A percentile compares a stretch with the other conserved stretches of the same genome.
These are phyloP conservation scores for Clitocybe nebularis DNA, from an alignment of 1,284 basidiomycete genomes.

Conservation along the genomic window DNA sequence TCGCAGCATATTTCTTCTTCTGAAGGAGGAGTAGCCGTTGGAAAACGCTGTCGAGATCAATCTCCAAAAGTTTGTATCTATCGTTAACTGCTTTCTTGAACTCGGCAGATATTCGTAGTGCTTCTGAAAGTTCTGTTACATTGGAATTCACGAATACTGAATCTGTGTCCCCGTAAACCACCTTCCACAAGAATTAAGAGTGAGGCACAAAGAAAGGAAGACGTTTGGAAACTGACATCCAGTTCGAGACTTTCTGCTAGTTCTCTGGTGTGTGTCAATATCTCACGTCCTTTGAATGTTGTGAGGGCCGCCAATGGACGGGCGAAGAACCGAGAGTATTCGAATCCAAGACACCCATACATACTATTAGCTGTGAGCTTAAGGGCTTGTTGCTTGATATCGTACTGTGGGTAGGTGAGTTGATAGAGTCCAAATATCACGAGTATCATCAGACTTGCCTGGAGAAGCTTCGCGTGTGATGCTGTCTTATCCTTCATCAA, in stretches of 20 bases:
- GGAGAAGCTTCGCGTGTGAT: slow-evolving; percentile 75
- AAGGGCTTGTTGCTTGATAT: slow-evolving; percentile 96
- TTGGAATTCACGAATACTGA: slow-evolving; percentile 99
- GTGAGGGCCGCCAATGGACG: slow-evolving; percentile 93
- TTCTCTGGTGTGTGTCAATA: slow-evolving; percentile 90
- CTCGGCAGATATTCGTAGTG: slow-evolving; percentile 86
- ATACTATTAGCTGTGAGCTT: slow-evolving; percentile 99
- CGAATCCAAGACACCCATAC: slow-evolving; percentile 99
- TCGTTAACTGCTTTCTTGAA: slow-evolving; percentile 98
- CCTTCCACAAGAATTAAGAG: slow-evolving; percentile 44
- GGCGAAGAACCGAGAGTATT: slow-evolving; percentile 97
- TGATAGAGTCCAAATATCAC: background rate
- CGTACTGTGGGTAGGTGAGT: slow-evolving; percentile 52
- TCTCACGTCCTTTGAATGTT: slow-evolving; percentile 97
- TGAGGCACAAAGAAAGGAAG: background rate
- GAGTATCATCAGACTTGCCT: slow-evolving; percentile 64
- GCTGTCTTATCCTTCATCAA: slow-evolving; percentile 91
- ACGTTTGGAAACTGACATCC: slow-evolving; percentile 55
- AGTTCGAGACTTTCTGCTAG: slow-evolving; percentile 87
- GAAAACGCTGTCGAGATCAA: slow-evolving; percentile 95
- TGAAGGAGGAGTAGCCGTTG: slow-evolving; percentile 90
- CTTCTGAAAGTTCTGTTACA: slow-evolving; percentile 83
- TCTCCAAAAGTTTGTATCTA: slow-evolving; percentile 92
- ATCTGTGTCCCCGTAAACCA: slow-evolving; percentile 98
- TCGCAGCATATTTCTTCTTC: slow-evolving; percentile 99